These are phyloP conservation scores for Ascochyta lentis DNA, from an alignment of 2,329 filamentous ascomycete genomes.

Conservation along the genomic window DNA sequence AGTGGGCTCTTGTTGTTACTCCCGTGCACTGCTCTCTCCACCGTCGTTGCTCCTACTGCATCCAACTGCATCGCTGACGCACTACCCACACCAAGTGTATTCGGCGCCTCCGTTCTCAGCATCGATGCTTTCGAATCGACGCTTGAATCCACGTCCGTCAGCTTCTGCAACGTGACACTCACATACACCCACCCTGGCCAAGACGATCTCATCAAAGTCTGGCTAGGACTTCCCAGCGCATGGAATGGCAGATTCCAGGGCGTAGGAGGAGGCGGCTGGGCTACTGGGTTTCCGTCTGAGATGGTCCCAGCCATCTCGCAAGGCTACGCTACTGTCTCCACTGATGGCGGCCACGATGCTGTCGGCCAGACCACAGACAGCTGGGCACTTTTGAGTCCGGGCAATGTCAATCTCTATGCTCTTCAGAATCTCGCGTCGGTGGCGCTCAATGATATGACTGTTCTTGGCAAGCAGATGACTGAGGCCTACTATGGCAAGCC, in stretches of 20 bases:
- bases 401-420: constrained; percentile 27
- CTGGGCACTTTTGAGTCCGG: constrained; percentile 22
- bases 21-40: not conserved
- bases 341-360: constrained; percentile 29
- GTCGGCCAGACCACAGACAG: not conserved
- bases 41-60: not conserved
- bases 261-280: constrained; percentile 33
- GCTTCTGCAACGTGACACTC: constrained; percentile 32
- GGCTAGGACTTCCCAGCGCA: constrained; percentile 17
- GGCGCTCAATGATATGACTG: constrained; percentile 37
- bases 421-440: constrained; percentile 45
- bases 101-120: constrained; percentile 3
- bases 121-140: constrained; percentile 3
- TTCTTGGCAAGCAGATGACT: constrained; percentile 13
- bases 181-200: constrained; percentile 25
- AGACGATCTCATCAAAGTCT: constrained; percentile 27
- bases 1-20: not conserved
- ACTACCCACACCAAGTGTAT: constrained; percentile 4
- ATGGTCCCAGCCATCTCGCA: constrained; percentile 21
- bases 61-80: not conserved
- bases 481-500: constrained; percentile 37
- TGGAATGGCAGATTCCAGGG: constrained; percentile 38
- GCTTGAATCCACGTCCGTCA: not conserved
- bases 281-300: constrained; percentile 24
- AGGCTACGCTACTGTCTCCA: constrained; percentile 33